Evolutionary conservation across 768 basidiomycete genomes (phyloP).

Genomic region (Infundibulicybe gibba): DNA sequence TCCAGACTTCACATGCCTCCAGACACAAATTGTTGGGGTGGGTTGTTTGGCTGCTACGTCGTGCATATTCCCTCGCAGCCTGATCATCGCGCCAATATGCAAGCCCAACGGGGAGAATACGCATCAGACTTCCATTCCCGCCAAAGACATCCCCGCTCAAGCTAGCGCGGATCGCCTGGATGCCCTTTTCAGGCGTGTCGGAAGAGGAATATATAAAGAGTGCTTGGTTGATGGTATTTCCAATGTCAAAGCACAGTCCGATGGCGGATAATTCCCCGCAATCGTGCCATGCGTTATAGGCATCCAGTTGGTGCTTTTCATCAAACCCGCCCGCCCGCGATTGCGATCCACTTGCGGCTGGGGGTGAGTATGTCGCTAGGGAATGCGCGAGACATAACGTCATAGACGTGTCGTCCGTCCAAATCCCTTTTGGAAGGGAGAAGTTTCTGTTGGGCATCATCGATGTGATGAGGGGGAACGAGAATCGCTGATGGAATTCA

Average conservation of each 20-base stretch:
- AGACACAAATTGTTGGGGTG: slow-evolving; percentile 36
- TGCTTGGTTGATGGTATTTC: slow-evolving; percentile 28
- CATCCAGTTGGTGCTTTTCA: slow-evolving; percentile 11
- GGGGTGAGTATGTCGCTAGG: slow-evolving; percentile 23
- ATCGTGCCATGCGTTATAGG: slow-evolving; percentile 9
- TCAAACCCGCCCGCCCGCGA: slow-evolving; percentile 11
- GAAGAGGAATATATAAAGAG: slow-evolving; percentile 23
- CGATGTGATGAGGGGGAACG: slow-evolving; percentile 28
- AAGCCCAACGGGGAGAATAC: slow-evolving; percentile 39
- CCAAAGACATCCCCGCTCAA: slow-evolving; percentile 21
- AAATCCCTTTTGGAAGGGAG: slow-evolving; percentile 30
- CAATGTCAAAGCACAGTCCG: slow-evolving; percentile 28
- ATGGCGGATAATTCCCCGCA: slow-evolving; percentile 12
- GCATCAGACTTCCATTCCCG: slow-evolving; percentile 43
- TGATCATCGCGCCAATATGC: slow-evolving; percentile 35
- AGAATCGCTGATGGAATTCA: slow-evolving; percentile 35
- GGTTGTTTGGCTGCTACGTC: slow-evolving; percentile 37
- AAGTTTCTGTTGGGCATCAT: slow-evolving; percentile 39
- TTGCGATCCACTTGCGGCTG: background rate
- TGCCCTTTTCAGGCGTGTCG: background rate
- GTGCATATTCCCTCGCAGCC: slow-evolving; percentile 25
- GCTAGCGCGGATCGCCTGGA: slow-evolving; percentile 12
- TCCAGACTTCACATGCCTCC: slow-evolving; percentile 41
- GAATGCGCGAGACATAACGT: slow-evolving; percentile 40
- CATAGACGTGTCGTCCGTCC: slow-evolving; percentile 50